phyloP scores from a whole-genome alignment of 2,329 filamentous ascomycete species.

The Apiospora hydei region DNA sequence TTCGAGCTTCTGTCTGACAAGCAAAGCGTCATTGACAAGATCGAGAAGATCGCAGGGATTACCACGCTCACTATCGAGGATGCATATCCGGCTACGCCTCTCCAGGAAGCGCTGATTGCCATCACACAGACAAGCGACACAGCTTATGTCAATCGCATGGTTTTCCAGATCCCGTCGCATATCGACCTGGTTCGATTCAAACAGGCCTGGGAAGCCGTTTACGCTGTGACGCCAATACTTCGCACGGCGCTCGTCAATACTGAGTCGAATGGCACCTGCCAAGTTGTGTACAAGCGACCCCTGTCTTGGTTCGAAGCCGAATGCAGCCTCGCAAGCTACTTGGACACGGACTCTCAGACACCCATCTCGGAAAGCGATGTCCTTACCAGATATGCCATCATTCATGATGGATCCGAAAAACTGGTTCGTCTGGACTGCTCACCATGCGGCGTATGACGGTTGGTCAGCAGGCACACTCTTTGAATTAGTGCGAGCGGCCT shows the following conservation, averaged over 20 bases:
- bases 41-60: background rate
- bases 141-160: slow-evolving; percentile 16
- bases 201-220: background rate
- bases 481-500: slow-evolving; percentile 14
- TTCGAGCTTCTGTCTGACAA: slow-evolving; percentile 1
- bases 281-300: slow-evolving; percentile 18
- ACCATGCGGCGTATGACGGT: slow-evolving; percentile 27
- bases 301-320: slow-evolving; percentile 14
- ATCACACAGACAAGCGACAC: background rate
- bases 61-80: background rate
- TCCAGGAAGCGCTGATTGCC: slow-evolving; percentile 2
- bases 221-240: background rate
- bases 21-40: background rate
- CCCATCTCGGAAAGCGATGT: slow-evolving; percentile 19
- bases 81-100: background rate
- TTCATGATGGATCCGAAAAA: background rate
- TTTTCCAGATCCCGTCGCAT: background rate
- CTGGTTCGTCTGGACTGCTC: slow-evolving; percentile 27
- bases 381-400: slow-evolving; percentile 24
- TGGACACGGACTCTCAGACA: background rate
- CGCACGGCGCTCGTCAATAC: background rate
- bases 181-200: background rate
- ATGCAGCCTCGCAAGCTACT: slow-evolving; percentile 1
- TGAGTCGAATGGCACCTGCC: slow-evolving; percentile 11
- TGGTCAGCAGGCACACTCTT: slow-evolving; percentile 25